Evolutionary conservation across 2,329 filamentous ascomycete species (phyloP).

Genomic region (Fusarium domesticum): DNA sequence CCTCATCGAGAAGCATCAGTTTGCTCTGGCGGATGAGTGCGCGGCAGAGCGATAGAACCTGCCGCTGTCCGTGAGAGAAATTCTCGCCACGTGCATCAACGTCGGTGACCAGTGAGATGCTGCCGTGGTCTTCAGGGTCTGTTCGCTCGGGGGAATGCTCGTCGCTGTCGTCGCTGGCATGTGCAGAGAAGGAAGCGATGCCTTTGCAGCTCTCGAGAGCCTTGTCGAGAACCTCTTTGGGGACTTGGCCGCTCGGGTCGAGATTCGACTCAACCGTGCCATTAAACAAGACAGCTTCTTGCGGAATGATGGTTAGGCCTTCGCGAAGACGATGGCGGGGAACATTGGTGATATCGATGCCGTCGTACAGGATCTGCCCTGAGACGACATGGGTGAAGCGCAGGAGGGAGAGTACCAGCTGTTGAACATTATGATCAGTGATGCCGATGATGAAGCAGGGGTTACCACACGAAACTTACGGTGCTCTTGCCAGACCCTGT

Average conservation of each 20-base stretch:
- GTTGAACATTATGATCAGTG: constrained; percentile 7
- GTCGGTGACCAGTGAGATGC: constrained; percentile 41
- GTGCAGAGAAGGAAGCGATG: constrained; percentile 50
- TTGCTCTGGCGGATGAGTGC: constrained; percentile 54
- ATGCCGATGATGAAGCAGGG: neutral
- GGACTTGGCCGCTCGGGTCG: constrained; percentile 59
- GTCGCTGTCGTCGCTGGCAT: constrained; percentile 31
- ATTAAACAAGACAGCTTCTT: constrained; percentile 57
- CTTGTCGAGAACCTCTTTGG: constrained; percentile 51
- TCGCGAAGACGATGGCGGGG: constrained; percentile 50
- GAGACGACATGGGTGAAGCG: constrained; percentile 51
- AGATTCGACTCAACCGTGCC: constrained; percentile 56
- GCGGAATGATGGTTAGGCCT: constrained; percentile 56
- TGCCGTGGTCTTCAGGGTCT: constrained; percentile 10
- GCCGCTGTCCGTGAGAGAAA: constrained; percentile 57
- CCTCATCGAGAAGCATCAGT: constrained; percentile 57
- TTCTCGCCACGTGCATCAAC: constrained; percentile 54
- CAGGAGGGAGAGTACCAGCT: constrained; percentile 53
- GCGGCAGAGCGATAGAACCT: constrained; percentile 56
- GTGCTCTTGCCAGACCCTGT: constrained; percentile 85
- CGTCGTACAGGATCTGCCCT: constrained; percentile 54
- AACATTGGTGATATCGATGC: constrained; percentile 52
- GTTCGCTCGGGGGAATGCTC: constrained; percentile 8
- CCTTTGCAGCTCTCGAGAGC: constrained; percentile 62
- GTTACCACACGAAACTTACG: constrained; percentile 43